phyloP scores from a whole-genome alignment of 2,329 filamentous ascomycete species.

The Hirsutella thompsonii region DNA sequence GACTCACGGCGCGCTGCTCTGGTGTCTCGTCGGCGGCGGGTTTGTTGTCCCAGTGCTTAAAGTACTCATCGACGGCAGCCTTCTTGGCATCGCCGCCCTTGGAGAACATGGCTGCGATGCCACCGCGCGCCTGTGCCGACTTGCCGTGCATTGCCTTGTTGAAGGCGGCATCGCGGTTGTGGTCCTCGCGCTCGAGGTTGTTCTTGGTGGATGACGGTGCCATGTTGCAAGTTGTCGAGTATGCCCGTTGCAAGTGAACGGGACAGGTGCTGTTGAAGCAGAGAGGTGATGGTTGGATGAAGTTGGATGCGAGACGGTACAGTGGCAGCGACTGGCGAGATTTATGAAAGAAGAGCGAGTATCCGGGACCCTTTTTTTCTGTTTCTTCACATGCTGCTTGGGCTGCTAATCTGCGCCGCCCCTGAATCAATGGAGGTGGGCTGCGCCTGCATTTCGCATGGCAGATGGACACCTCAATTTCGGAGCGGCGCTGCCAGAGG shows the following conservation, averaged over 20 bases:
- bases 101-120: conserved; percentile 70
- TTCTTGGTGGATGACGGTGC: conserved; percentile 13
- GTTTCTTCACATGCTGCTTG: not conserved
- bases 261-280: not conserved
- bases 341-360: not conserved
- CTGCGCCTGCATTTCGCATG: not conserved
- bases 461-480: conserved; percentile 2
- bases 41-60: conserved; percentile 94
- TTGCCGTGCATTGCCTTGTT: conserved; percentile 74
- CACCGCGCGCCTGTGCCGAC: conserved; percentile 56
- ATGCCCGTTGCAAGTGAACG: not conserved
- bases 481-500: not conserved
- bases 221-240: not conserved
- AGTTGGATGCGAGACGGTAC: not conserved
- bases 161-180: conserved; percentile 77
- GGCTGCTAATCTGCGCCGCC: not conserved
- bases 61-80: conserved; percentile 79
- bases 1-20: conserved; percentile 61
- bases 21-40: conserved; percentile 66
- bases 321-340: not conserved
- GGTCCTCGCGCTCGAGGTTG: conserved; percentile 67
- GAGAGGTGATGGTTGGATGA: not conserved
- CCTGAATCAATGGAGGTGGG: not conserved
- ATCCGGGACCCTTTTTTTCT: conserved; percentile 2
- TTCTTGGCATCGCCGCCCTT: conserved; percentile 69